Percentiles rank a stretch among this genome's conserved stretches.
phyloP scores from a whole-genome alignment of 768 basidiomycete species.

The Tricholoma furcatifolium region DNA sequence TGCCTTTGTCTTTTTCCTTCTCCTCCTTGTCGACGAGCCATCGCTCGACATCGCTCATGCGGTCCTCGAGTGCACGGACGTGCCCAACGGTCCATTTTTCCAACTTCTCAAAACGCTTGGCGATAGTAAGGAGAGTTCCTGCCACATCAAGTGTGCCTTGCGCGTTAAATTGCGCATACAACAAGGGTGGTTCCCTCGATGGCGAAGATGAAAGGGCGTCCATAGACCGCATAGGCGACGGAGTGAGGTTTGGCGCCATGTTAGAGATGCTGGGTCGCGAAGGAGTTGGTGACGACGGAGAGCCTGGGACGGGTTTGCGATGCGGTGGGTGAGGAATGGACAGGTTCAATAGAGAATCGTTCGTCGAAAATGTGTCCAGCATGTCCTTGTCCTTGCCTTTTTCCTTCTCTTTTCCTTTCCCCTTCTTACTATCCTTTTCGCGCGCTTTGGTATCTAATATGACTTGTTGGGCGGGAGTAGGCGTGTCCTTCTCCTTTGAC shows the following conservation, averaged over 20 bases:
- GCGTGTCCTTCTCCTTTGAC: constrained; percentile 66
- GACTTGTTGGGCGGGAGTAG: constrained; percentile 86
- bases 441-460: constrained; percentile 71
- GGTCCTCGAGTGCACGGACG: constrained; percentile 84
- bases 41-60: constrained; percentile 89
- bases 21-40: constrained; percentile 88
- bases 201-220: constrained; percentile 45
- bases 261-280: constrained; percentile 47
- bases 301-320: constrained; percentile 46
- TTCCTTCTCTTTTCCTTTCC: constrained; percentile 50
- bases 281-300: constrained; percentile 67
- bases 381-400: constrained; percentile 59
- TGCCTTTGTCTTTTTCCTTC: constrained; percentile 35
- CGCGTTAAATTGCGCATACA: constrained; percentile 74
- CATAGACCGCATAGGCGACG: constrained; percentile 58
- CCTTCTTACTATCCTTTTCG: constrained; percentile 54
- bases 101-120: constrained; percentile 82
- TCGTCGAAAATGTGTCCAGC: constrained; percentile 53
- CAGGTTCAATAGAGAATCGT: constrained; percentile 59
- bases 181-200: constrained; percentile 59
- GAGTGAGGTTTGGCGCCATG: constrained; percentile 56
- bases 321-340: constrained; percentile 40
- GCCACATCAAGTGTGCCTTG: constrained; percentile 75
- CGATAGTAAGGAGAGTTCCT: constrained; percentile 70
- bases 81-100: constrained; percentile 90